Evolutionary conservation across 2,329 filamentous ascomycete species (phyloP), one percentile per base, ranked within the genome.

Genomic region (Stemphylium beticola): DNA sequence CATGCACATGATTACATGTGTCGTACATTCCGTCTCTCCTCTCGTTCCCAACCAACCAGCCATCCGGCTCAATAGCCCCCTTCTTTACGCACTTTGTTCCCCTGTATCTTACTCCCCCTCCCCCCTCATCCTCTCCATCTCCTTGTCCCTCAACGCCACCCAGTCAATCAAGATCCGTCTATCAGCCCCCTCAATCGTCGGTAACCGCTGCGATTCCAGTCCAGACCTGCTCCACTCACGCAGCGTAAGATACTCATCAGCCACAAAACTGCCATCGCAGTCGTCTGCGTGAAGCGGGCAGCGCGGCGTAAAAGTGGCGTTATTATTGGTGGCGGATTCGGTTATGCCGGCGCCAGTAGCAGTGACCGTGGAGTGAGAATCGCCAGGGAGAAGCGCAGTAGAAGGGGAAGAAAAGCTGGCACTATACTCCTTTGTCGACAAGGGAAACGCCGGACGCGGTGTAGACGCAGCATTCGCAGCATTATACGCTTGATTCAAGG

Each of bases 121-220:
- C 24, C 7, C 39, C 24, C n/a, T 39, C 39, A 55, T 2, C 51
- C 39, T 53, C 32, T 31, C 54, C 50, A 24, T 57, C 60, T 64
- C 64, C 59, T 71, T 60, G 17, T 46, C 15, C 47, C 60, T 18
- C 31, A 73, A 15, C 46, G 10, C 42, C 12, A 14, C 15, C 70
- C 69, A 73, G 44, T 73, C 66, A 2, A 71, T 47, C 60, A 72
- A 68, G 3, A 49, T 32, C 39, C 66, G 52, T 0, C 49, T 64
- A 4, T 47, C 57, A 1, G 17, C 38, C 11, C 50, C 40, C 26
- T 48, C 10, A 3, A 67, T 37, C 33, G 60, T 29, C 1, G 70
- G 67, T 20, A 64, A 60, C 12, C 44, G 14, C 1, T 65, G 39
- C 14, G 7, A 65, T n/a, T 31, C 43, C 34, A 72, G 68, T 0